phyloP scores from a whole-genome alignment of 108 stramenopile genomes.

The Cyclotella baltica region DNA sequence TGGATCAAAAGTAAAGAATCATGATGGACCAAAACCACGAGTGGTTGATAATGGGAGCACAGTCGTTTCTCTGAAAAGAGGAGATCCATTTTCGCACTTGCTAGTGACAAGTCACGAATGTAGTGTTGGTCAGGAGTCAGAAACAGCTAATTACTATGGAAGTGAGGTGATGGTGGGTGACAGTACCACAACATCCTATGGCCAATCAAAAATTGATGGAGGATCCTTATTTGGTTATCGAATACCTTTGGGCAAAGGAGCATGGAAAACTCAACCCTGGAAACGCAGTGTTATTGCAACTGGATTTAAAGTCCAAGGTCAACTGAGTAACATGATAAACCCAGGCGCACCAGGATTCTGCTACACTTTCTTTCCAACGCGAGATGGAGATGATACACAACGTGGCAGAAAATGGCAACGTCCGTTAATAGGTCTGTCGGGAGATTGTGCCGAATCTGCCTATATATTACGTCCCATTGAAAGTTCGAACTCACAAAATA shows the following conservation, averaged over 20 bases:
- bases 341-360: conserved; percentile 96
- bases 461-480: conserved; percentile 91
- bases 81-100: conserved; percentile 80
- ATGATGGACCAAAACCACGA: background rate
- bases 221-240: conserved; percentile 93
- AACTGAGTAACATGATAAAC: conserved; percentile 91
- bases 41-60: conserved; percentile 86
- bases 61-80: conserved; percentile 57
- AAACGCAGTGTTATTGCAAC: conserved; percentile 82
- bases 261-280: conserved; percentile 87
- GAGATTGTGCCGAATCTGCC: conserved; percentile 96
- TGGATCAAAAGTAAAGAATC: conserved; percentile 29
- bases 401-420: conserved; percentile 63
- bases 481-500: background rate
- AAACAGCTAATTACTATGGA: background rate
- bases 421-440: conserved; percentile 94
- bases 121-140: conserved; percentile 53
- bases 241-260: conserved; percentile 65
- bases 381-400: conserved; percentile 48
- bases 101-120: conserved; percentile 86
- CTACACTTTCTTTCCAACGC: conserved; percentile 90
- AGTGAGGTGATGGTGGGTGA: conserved; percentile 9
- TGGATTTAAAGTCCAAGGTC: conserved; percentile 90
- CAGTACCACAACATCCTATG: background rate
- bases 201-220: conserved; percentile 66